Evolutionary conservation across 2,329 filamentous ascomycete genomes (phyloP), one percentile per base, ranked within the genome.

Genomic region (Mollisia scopiformis): DNA sequence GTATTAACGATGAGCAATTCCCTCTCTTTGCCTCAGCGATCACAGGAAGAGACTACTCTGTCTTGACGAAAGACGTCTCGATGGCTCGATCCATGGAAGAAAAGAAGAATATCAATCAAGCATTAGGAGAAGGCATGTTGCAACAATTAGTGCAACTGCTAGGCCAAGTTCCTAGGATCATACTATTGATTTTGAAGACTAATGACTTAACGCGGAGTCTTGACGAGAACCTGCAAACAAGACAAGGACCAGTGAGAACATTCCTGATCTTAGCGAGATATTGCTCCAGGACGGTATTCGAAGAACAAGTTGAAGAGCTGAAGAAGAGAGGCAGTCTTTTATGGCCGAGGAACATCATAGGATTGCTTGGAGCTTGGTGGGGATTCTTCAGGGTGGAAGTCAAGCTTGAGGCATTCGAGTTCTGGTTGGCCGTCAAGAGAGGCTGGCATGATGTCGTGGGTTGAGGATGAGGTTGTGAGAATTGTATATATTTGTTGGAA

Each of bases 11-110:
- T 63, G 88, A 93, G 67, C 90, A 97, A 71, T 99, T 99, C 71
- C 93, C 93, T 1, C 84, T 99, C 21, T 99, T 99, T 74, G 95
- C 94, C 1, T 95, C 91, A 11, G 95, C 95, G 58, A 99, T 99
- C 72, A 99, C 95, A 0, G 95, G 95, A 2, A 85, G 96, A 46
- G 95, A 99, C 75, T 99, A 90, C 75, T 86, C 84, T 58, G 87
- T 96, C 3, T 80, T 98, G 51, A 86, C 79, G 4, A 78, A 80
- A 56, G 83, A 85, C 30, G 84, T 87, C 2, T 78, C 84, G 6
- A 65, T 64, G 14, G 66, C 65, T 19, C 86, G 93, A 54, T 89
- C 89, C 2, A 79, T 79, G 1, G 84, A 88, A 62, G 96, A 99
- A 78, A 93, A 96, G 76, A 88, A 95, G 69, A 84, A 85, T n/a